Percentiles rank a stretch among this genome's conserved stretches.
Conservation (phyloP, 495 filamentous ascomycete species). For the Cenococcum geophilum region DNA sequence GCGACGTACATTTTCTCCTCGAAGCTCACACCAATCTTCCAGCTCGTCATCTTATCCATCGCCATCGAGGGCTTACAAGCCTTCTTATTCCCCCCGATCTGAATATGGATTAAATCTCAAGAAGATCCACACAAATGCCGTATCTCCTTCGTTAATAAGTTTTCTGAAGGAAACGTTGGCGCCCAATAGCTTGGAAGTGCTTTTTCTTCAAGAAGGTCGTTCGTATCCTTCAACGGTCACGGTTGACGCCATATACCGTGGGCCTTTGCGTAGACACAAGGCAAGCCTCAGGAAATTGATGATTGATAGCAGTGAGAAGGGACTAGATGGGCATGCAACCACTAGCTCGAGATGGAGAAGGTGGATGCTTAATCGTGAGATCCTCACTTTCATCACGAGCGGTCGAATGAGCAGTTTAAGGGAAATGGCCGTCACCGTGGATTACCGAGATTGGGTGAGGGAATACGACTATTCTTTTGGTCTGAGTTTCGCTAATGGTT, state of each 20-base stretch:
- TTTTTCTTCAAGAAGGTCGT: slow-evolving; percentile 74
- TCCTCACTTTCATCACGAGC: slow-evolving; percentile 72
- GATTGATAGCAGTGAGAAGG: slow-evolving; percentile 60
- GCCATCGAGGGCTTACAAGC: slow-evolving; percentile 28
- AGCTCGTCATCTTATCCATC: slow-evolving; percentile 13
- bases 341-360: slow-evolving; percentile 52
- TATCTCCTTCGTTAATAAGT: slow-evolving; percentile 68
- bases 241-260: slow-evolving; percentile 68
- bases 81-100: slow-evolving; percentile 22
- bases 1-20: slow-evolving; percentile 64
- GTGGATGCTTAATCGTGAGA: slow-evolving; percentile 73
- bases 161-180: slow-evolving; percentile 82
- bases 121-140: slow-evolving; percentile 73
- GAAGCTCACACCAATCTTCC: slow-evolving; percentile 29
- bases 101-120: slow-evolving; percentile 72
- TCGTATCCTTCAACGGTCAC: slow-evolving; percentile 53
- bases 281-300: slow-evolving; percentile 69
- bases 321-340: slow-evolving; percentile 34
- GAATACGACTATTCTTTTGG: neutral
- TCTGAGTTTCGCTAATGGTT: slow-evolving; percentile 28
- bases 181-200: slow-evolving; percentile 76
- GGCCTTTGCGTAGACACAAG: slow-evolving; percentile 65
- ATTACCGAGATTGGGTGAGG: slow-evolving; percentile 83
- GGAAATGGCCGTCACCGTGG: slow-evolving; percentile 71
- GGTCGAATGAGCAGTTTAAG: slow-evolving; percentile 71